Percentiles rank a stretch among this genome's conserved stretches.
Evolutionary conservation across 768 basidiomycete genomes (phyloP).

Genomic region (Pulveroboletus ravenelii): DNA sequence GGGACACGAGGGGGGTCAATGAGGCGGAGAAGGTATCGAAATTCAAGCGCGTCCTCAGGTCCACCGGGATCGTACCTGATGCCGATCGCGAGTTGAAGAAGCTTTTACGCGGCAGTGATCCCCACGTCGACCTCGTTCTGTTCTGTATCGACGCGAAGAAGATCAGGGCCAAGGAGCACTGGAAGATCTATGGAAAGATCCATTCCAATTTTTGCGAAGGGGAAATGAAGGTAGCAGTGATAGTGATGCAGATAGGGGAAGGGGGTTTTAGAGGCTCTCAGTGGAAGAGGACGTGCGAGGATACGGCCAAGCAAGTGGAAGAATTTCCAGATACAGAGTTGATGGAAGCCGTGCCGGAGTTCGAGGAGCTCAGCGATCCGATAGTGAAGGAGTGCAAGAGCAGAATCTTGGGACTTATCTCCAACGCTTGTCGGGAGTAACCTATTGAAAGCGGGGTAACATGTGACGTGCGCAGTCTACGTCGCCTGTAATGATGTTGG

Average conservation of each 20-base stretch:
- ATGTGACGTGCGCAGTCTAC: too few relatives aligned
- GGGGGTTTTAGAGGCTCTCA: slow-evolving; percentile 1
- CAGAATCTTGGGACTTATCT: slow-evolving; percentile 21
- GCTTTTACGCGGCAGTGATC: slow-evolving; percentile 11
- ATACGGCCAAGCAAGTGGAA: slow-evolving; percentile 1
- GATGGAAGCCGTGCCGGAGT: slow-evolving; percentile 20
- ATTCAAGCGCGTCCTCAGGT: not conserved
- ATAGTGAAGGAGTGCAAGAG: slow-evolving; percentile 16
- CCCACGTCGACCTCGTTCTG: slow-evolving; percentile 16
- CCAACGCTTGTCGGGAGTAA: slow-evolving; percentile 3
- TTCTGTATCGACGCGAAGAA: slow-evolving; percentile 21
- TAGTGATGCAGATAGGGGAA: slow-evolving; percentile 13
- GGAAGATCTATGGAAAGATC: slow-evolving; percentile 21
- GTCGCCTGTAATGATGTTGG: too few relatives aligned
- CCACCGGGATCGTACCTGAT: slow-evolving; percentile 1
- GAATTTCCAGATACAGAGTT: slow-evolving; percentile 9
- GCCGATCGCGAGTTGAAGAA: slow-evolving; percentile 18
- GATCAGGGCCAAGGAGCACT: slow-evolving; percentile 9
- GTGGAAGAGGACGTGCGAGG: slow-evolving; percentile 18
- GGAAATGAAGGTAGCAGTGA: slow-evolving; percentile 12
- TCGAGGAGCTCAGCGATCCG: slow-evolving; percentile 9
- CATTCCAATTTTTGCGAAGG: slow-evolving; percentile 11
- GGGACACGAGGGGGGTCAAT: slow-evolving; percentile 26
- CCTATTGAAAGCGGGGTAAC: too few relatives aligned
- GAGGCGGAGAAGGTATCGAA: slow-evolving; percentile 10